Evolutionary conservation across 352 stramenopile genomes (phyloP), one percentile per base, ranked within the genome.

Genomic region (Phytopythium delawarense): DNA sequence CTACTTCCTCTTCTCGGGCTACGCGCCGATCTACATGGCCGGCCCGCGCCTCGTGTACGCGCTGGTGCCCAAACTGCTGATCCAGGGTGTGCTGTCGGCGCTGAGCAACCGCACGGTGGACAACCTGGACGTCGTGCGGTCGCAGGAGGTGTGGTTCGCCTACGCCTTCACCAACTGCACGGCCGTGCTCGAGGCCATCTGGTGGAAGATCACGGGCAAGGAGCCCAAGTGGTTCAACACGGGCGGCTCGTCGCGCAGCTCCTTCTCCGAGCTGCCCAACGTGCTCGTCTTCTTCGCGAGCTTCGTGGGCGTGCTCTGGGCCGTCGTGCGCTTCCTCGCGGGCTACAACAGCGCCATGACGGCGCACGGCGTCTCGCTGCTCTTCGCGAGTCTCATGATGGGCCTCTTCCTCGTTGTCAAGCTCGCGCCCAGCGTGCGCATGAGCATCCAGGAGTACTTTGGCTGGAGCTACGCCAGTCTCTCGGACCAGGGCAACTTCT

Each of bases 381-480:
- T 28, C 25, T 28, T 28, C 25, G 25, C 25, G 25, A 28, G 25
- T 28, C 65, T 94, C 16, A 87, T 65, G 42, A 87, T 94, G 76
- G 85, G 83, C 13, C 62, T 91, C 23, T 92, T 84, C 69, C 87
- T 92, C 51, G 73, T 78, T 11, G 84, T 82, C 68, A 91, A 91
- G 63, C 67, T 94, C 34, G 81, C 74, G n/a, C 83, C 85, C 7
- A 91, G 71, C 57, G 85, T 94, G 56, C 85, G 83, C 32, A 94
- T 94, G 85, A 92, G 74, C 62, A 88, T 90, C 62, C 85, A 94
- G 65, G 82, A 91, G 59, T 94, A 94, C 70, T 94, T 94, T 65
- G 85, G 85, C 59, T 94, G 85, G 85, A 92, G 83, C 65, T 91
- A 94, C 80, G 77, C 89, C 66, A 94, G 85, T 74, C 66, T 94